Conservation (phyloP, 2,329 filamentous ascomycete genomes). For the Ophiosphaerella narmari region DNA sequence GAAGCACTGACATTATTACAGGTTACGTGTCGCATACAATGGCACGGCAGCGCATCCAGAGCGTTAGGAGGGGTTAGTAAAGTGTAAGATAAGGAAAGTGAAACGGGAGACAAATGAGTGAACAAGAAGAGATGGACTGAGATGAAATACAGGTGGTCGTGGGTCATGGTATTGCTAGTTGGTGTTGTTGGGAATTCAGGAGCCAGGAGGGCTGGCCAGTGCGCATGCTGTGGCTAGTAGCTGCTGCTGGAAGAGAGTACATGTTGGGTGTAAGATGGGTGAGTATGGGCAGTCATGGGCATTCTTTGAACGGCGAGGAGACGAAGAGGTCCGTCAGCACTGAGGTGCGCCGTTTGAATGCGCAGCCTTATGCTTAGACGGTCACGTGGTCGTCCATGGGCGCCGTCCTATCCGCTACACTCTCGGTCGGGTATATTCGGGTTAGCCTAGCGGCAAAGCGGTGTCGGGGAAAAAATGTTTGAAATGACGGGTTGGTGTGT, state of each 20-base stretch:
- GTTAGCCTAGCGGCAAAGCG: no score
- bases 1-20: conserved; percentile 40
- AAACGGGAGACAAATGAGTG: conserved; percentile 17
- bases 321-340: no score
- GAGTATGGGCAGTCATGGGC: no score
- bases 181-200: conserved; percentile 5
- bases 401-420: no score
- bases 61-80: not conserved
- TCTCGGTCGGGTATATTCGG: not conserved
- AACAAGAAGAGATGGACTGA: conserved; percentile 7
- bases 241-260: not conserved
- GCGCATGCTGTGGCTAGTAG: conserved; percentile 4
- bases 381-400: no score
- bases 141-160: conserved; percentile 6
- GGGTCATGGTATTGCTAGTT: not conserved
- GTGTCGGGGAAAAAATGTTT: not conserved
- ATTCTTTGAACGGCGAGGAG: no score
- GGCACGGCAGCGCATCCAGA: conserved; percentile 20
- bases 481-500: not conserved
- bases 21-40: conserved; percentile 27
- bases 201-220: not conserved
- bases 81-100: conserved; percentile 9
- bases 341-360: no score
- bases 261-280: no score
- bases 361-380: no score